Percentiles rank a stretch among this genome's conserved stretches.
Evolutionary conservation across 2,329 filamentous ascomycete species (phyloP).

Genomic region (Claviceps pusilla): DNA sequence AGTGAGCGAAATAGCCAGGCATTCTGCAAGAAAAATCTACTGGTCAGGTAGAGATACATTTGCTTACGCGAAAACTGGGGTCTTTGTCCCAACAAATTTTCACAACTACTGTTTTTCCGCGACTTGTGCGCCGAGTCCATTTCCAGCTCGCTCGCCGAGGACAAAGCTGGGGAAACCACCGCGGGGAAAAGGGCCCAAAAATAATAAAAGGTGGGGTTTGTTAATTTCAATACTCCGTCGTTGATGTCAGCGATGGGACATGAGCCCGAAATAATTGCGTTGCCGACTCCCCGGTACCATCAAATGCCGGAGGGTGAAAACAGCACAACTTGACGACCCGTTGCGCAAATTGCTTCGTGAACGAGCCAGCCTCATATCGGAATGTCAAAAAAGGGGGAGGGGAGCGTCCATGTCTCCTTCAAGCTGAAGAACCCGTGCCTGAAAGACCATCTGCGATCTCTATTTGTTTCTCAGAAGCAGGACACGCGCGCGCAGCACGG

Average conservation of each 20-base stretch:
- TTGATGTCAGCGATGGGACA: background rate
- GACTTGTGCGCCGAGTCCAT: background rate
- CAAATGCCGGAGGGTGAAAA: background rate
- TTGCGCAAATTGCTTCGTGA: background rate
- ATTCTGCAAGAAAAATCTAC: background rate
- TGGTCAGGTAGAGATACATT: background rate
- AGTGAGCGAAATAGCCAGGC: too few species aligned
- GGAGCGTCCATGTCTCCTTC: too few species aligned
- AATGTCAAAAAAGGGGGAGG: background rate
- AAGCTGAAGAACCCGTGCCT: background rate
- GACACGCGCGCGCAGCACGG: background rate
- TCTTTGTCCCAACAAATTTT: background rate
- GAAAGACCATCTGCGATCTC: background rate
- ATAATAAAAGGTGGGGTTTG: too few species aligned
- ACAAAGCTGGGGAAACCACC: background rate
- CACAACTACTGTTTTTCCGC: background rate
- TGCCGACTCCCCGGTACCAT: background rate
- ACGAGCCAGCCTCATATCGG: background rate
- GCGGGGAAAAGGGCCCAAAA: background rate
- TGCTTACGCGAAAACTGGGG: background rate
- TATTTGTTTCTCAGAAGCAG: background rate
- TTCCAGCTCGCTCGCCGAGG: background rate
- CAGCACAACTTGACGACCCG: background rate
- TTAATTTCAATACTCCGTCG: background rate
- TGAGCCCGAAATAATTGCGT: background rate